These are phyloP conservation scores for Zea mays DNA, from an alignment of 176 grass and related monocot species.

Conservation along the genomic window Zm-B73-REFERENCE-NAM-5.0 NC_050097.1:38129001-38129500, in stretches of 20 bases:
- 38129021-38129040: no score
- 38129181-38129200: background rate
- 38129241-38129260: conserved; percentile 53
- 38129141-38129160: background rate
- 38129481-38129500: background rate
- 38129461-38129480: background rate
- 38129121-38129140: no score
- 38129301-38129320: conserved; percentile 97
- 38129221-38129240: background rate
- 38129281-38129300: conserved; percentile 85
- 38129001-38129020: no score
- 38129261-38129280: conserved; percentile 84
- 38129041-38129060: no score
- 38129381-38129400: background rate
- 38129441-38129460: background rate
- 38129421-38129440: background rate
- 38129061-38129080: no score
- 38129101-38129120: background rate
- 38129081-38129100: no score
- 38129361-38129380: background rate
- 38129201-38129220: background rate
- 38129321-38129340: conserved; percentile 86
- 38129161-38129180: conserved; percentile 17
- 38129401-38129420: conserved; percentile 1
- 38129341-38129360: background rate